Percentiles rank a stretch among this genome's conserved stretches.
Evolutionary conservation across 2,329 filamentous ascomycete species (phyloP).

Genomic region (Rutstroemia sp.): DNA sequence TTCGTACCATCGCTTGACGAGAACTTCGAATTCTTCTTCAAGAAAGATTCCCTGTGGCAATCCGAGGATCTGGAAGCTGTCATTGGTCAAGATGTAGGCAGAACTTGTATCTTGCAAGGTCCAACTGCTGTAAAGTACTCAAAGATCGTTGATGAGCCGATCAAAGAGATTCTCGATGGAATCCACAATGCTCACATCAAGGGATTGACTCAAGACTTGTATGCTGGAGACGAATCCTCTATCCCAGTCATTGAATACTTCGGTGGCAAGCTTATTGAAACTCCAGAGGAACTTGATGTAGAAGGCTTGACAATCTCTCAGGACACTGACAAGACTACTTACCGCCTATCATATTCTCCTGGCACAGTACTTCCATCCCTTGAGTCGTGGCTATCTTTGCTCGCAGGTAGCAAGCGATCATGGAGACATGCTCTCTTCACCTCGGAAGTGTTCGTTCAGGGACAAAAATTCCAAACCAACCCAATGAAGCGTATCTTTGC

Average conservation of each 20-base stretch:
- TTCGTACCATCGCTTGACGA: constrained; percentile 95
- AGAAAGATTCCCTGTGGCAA: constrained; percentile 99
- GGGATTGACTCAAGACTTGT: constrained; percentile 70
- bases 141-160: constrained; percentile 81
- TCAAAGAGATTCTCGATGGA: constrained; percentile 88
- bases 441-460: constrained; percentile 88
- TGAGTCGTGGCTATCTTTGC: constrained; percentile 79
- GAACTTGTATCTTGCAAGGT: constrained; percentile 93
- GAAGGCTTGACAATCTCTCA: constrained; percentile 82
- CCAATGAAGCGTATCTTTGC: constrained; percentile 88
- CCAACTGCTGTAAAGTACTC: constrained; percentile 90
- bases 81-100: constrained; percentile 88
- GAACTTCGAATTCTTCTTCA: constrained; percentile 99
- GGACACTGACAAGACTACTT: constrained; percentile 72
- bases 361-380: constrained; percentile 67
- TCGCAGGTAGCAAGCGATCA: constrained; percentile 78
- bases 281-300: constrained; percentile 65
- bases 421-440: constrained; percentile 95
- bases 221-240: constrained; percentile 61
- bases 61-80: constrained; percentile 96
- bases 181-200: constrained; percentile 86
- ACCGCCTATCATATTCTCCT: constrained; percentile 71
- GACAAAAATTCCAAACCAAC: constrained; percentile 95
- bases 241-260: constrained; percentile 93
- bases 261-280: constrained; percentile 74